These are phyloP conservation scores for Cercospora beticola DNA, from an alignment of 2,329 filamentous ascomycete genomes.

Conservation along the genomic window DNA sequence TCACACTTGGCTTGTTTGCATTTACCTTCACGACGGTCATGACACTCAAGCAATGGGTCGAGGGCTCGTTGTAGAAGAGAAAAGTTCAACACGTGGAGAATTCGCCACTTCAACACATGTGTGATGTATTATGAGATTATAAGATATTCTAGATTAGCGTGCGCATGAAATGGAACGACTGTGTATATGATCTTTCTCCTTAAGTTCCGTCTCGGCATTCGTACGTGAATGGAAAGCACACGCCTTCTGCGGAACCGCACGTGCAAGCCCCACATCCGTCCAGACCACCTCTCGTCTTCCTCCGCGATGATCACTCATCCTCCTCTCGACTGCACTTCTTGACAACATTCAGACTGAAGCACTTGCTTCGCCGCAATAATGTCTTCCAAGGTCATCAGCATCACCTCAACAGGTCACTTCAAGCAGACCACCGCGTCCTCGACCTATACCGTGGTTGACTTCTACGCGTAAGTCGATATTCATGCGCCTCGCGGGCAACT, in stretches of 20 bases:
- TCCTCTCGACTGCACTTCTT: neutral
- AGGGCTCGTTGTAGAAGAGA: constrained; percentile 5
- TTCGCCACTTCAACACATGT: neutral
- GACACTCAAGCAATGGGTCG: constrained; percentile 42
- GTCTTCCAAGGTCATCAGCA: constrained; percentile 32
- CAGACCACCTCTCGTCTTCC: neutral
- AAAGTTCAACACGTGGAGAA: neutral
- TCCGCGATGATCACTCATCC: neutral
- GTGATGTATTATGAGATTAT: constrained; percentile 2
- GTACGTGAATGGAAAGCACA: neutral
- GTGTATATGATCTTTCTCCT: neutral
- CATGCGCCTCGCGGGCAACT: neutral
- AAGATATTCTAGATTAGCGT: neutral
- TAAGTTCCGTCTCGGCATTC: neutral
- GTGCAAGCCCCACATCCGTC: constrained; percentile 2
- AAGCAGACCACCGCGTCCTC: constrained; percentile 33
- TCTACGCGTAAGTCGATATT: constrained; percentile 30
- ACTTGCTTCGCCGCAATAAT: constrained; percentile 9
- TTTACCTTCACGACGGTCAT: constrained; percentile 72
- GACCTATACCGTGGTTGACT: constrained; percentile 39
- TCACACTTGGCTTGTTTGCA: constrained; percentile 61
- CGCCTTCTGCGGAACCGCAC: neutral
- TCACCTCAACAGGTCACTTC: constrained; percentile 37
- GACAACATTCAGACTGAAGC: neutral
- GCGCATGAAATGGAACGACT: neutral